Percentiles rank a stretch among this genome's conserved stretches.
These are phyloP conservation scores for Ramalina intermedia DNA, from an alignment of 495 filamentous ascomycete species.

Conservation along the genomic window DNA sequence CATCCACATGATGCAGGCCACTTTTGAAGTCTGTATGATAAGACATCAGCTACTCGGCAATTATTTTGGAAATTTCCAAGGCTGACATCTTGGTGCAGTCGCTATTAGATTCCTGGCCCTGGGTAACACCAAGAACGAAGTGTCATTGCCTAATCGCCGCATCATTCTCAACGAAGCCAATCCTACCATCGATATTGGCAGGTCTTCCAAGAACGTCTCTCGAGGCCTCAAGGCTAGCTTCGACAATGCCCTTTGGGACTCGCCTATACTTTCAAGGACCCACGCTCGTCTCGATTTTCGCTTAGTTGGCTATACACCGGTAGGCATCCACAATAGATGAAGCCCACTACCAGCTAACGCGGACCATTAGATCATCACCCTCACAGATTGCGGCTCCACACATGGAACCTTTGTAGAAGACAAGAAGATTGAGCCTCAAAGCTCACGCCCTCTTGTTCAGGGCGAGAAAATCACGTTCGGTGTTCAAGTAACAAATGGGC, in stretches of 20 bases:
- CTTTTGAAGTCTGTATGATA: background rate
- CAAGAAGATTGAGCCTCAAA: conserved; percentile 22
- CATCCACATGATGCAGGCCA: background rate
- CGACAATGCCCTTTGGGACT: conserved; percentile 65
- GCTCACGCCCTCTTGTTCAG: conserved; percentile 23
- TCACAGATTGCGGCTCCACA: conserved; percentile 39
- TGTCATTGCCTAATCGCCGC: background rate
- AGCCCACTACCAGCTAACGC: conserved; percentile 27
- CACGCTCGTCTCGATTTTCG: conserved; percentile 37
- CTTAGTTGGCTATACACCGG: background rate
- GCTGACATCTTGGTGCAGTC: background rate
- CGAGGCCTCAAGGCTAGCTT: conserved; percentile 34
- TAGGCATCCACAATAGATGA: conserved; percentile 29
- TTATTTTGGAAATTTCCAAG: background rate
- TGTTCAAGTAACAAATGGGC: conserved; percentile 35
- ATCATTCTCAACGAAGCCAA: conserved; percentile 6
- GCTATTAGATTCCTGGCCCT: background rate
- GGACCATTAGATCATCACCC: conserved; percentile 23
- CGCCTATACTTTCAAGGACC: conserved; percentile 64
- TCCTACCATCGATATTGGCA: conserved; percentile 33
- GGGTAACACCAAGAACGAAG: background rate
- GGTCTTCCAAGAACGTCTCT: conserved; percentile 41
- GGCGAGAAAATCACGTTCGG: conserved; percentile 42
- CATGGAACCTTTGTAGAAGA: conserved; percentile 42
- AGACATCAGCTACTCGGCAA: background rate